Conservation (phyloP, 768 basidiomycete genomes). For the Vararia minispora region DNA sequence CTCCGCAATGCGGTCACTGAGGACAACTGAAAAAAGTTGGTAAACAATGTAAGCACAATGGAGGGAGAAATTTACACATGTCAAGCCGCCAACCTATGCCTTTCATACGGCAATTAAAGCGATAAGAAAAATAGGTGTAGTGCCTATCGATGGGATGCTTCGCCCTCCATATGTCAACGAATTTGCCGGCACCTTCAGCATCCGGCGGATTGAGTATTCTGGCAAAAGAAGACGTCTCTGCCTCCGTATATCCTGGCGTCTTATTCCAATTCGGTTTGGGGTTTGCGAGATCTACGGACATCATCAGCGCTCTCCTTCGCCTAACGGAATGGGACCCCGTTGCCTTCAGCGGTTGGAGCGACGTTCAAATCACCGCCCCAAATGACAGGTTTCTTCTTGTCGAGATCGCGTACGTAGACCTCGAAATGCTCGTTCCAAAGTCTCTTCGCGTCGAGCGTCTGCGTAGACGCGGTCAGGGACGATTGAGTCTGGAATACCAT, state of each 20-base stretch:
- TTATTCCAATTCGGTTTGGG: conserved; percentile 79
- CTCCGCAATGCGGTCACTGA: conserved; percentile 57
- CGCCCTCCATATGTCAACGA: conserved; percentile 75
- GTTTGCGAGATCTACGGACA: conserved; percentile 49
- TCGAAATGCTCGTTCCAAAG: conserved; percentile 75
- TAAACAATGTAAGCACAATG: conserved; percentile 2
- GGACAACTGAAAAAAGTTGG: conserved; percentile 40
- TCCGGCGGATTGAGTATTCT: conserved; percentile 49
- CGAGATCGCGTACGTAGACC: conserved; percentile 56
- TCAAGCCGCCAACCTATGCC: conserved; percentile 85
- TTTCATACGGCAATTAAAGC: conserved; percentile 69
- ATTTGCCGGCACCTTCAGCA: conserved; percentile 24
- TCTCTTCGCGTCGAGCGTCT: conserved; percentile 72
- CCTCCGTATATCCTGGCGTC: conserved; percentile 73
- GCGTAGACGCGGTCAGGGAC: background rate
- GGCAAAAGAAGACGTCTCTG: conserved; percentile 66
- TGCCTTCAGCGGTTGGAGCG: conserved; percentile 66
- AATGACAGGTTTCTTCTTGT: conserved; percentile 73
- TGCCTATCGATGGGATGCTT: conserved; percentile 56
- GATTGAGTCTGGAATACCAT: background rate
- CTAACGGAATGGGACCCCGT: background rate
- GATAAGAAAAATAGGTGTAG: conserved; percentile 79
- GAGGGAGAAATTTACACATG: conserved; percentile 43
- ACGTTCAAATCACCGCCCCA: conserved; percentile 88
- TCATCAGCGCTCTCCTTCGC: background rate